phyloP scores from a whole-genome alignment of 495 filamentous ascomycete genomes.

The Neurospora tetrasperma region DNA sequence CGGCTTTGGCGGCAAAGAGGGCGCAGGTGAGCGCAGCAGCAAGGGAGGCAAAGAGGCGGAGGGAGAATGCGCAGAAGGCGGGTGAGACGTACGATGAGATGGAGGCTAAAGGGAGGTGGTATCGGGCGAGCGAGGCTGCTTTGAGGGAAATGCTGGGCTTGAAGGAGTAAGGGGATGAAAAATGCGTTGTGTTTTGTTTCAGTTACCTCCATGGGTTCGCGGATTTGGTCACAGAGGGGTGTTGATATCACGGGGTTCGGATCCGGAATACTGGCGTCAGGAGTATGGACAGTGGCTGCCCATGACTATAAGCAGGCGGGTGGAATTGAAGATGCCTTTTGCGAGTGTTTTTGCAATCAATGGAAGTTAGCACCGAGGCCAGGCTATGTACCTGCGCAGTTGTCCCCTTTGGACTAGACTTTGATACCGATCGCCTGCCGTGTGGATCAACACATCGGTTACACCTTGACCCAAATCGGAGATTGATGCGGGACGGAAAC shows the following conservation, averaged over 20 bases:
- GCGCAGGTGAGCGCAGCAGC: conserved; percentile 57
- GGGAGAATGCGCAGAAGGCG: conserved; percentile 40
- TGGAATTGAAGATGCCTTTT: background rate
- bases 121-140: conserved; percentile 56
- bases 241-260: background rate
- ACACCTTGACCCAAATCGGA: background rate
- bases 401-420: background rate
- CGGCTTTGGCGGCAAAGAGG: conserved; percentile 60
- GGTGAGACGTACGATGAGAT: conserved; percentile 66
- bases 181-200: background rate
- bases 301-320: background rate
- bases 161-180: background rate
- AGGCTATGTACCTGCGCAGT: background rate
- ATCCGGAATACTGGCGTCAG: background rate
- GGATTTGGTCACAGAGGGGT: background rate
- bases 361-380: background rate
- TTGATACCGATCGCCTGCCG: background rate
- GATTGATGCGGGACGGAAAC: background rate
- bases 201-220: background rate
- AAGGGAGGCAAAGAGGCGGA: conserved; percentile 68
- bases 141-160: conserved; percentile 54
- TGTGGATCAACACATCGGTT: background rate
- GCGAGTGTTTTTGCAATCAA: background rate
- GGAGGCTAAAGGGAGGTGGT: conserved; percentile 77
- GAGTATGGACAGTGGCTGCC: background rate